These are phyloP conservation scores for Ascocoryne sarcoides DNA, from an alignment of 2,329 filamentous ascomycete species.

Conservation along the genomic window DNA sequence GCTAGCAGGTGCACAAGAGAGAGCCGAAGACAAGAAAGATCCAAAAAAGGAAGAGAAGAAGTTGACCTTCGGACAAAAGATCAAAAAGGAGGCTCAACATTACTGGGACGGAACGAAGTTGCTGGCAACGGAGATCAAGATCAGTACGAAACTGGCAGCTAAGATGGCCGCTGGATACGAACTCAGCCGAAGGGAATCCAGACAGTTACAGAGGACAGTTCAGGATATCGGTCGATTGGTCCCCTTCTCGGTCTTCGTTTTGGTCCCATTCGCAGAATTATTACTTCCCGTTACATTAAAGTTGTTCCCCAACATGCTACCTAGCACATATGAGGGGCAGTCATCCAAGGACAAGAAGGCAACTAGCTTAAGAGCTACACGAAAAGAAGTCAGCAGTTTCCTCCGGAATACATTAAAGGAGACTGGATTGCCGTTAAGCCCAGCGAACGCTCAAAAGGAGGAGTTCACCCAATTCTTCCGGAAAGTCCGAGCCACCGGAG, in stretches of 20 bases:
- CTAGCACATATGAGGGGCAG: conserved; percentile 92
- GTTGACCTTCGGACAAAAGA: conserved; percentile 78
- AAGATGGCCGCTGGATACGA: conserved; percentile 99
- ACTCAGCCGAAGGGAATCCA: conserved; percentile 83
- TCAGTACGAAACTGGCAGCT: conserved; percentile 81
- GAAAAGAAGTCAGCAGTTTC: conserved; percentile 90
- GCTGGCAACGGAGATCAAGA: conserved; percentile 82
- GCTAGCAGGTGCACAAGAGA: conserved; percentile 55
- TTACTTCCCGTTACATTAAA: conserved; percentile 85
- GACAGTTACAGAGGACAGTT: conserved; percentile 86
- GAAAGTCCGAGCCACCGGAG: conserved; percentile 86
- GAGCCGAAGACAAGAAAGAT: conserved; percentile 51
- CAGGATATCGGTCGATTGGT: conserved; percentile 88
- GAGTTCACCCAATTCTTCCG: conserved; percentile 97
- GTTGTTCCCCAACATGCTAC: conserved; percentile 93
- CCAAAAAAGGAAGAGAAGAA: conserved; percentile 71
- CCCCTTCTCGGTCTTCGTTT: conserved; percentile 93
- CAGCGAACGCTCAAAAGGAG: conserved; percentile 77
- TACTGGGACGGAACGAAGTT: conserved; percentile 99
- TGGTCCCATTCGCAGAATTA: conserved; percentile 92
- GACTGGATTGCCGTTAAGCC: conserved; percentile 82
- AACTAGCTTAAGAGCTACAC: conserved; percentile 67
- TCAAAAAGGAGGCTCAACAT: conserved; percentile 88
- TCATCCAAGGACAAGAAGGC: conserved; percentile 87
- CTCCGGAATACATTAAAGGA: conserved; percentile 82